Evolutionary conservation across 1,139 yeast genomes (phyloP), one percentile per base, ranked within the genome.

Genomic region (Candida neerlandica): DNA sequence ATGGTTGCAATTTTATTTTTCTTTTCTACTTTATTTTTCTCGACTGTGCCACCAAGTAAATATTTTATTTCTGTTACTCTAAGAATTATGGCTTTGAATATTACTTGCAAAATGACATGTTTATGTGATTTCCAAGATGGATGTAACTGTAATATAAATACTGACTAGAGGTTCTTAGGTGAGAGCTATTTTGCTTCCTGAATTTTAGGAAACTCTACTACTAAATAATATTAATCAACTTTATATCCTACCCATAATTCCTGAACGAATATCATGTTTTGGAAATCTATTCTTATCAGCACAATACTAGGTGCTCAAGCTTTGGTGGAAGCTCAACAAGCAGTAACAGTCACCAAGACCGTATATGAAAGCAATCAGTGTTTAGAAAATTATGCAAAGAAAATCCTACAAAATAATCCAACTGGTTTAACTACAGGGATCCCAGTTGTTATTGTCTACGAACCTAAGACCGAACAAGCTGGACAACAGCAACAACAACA

Each of bases 391-490:
- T 59, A 59, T 15, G 58, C 67, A 27, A 54, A 55, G 21, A 54
- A 61, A n/a, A 60, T 64, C 10, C 55, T 70, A 38, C 55, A 60
- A 4, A 58, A 51, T 19, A 65, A 67, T 49, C 71, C 69, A 2
- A 48, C 55, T 12, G 52, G 57, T 10, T 50, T 57, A 29, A 48
- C 62, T 5, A 52, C 63, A 3, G 78, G 78, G 16, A 71, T 73
- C 38, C 63, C 65, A 18, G 56, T 73, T 37, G 69, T 63, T 1
- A 66, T 71, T 45, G 73, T 69, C 4, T 67, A 71, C 48, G 73
- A 43, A 18, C 42, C 58, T 10, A 41, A 43, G 27, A 33, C 47
- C 11, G 9, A 23, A 4, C 26, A 39, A 12, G 19, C 21, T 9
- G 34, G 32, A 2, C 32, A 40, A 21, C 41, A 41, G 19, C 44